These are phyloP conservation scores for Hemerocallis citrina DNA, from an alignment of 106 monocot genomes.

Conservation along the genomic window DNA sequence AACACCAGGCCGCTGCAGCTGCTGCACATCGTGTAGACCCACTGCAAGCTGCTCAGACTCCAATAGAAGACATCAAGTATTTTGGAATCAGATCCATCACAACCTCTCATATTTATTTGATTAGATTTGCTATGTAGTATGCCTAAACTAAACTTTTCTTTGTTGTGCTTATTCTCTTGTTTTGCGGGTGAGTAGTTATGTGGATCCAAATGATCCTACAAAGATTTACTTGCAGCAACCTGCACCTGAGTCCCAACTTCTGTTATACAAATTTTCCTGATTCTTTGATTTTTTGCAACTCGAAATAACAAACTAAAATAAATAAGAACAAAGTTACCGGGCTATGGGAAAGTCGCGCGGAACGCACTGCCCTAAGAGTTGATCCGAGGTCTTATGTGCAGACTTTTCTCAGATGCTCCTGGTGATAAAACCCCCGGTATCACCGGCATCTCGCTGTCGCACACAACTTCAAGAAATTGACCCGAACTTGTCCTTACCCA, in stretches of 20 bases:
- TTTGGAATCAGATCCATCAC: neutral
- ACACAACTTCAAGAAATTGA: too few relatives aligned
- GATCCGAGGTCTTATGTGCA: too few relatives aligned
- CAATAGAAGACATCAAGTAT: constrained; percentile 84
- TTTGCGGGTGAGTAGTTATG: constrained; percentile 42
- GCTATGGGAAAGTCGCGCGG: too few relatives aligned
- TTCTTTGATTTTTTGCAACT: too few relatives aligned
- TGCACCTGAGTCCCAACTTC: constrained; percentile 48
- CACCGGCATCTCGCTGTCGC: too few relatives aligned
- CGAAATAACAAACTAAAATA: too few relatives aligned
- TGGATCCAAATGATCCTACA: constrained; percentile 88
- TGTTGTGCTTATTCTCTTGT: neutral
- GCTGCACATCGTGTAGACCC: constrained; percentile 45
- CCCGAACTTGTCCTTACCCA: too few relatives aligned
- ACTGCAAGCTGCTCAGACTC: constrained; percentile 66
- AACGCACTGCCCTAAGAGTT: too few relatives aligned
- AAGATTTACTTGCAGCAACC: constrained; percentile 89
- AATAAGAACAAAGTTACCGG: too few relatives aligned
- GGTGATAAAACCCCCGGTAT: too few relatives aligned
- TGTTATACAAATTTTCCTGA: too few relatives aligned
- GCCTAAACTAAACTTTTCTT: neutral
- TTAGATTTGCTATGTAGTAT: neutral
- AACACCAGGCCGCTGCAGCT: constrained; percentile 19
- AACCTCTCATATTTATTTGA: neutral
- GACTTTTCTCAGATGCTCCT: too few relatives aligned